phyloP scores from a whole-genome alignment of 78 protist genomes.

The Monocercomonoides exilis region DNA sequence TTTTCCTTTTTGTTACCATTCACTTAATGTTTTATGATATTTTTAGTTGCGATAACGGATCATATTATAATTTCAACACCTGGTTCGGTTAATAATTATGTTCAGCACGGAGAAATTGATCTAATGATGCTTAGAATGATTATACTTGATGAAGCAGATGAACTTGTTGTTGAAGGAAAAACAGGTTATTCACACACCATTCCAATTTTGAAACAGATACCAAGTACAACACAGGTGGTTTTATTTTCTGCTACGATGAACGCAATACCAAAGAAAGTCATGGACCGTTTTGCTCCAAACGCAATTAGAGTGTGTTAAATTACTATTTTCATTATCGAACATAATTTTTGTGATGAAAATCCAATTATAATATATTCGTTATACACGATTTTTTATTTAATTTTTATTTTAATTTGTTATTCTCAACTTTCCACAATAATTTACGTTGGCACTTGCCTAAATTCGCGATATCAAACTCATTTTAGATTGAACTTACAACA shows the following conservation, averaged over 20 bases:
- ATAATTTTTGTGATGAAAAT: no score
- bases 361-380: no score
- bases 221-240: background rate
- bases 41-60: background rate
- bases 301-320: no score
- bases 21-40: background rate
- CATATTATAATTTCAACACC: background rate
- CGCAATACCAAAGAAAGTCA: background rate
- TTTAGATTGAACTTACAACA: background rate
- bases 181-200: conserved; percentile 21
- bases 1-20: background rate
- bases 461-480: no score
- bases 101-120: background rate
- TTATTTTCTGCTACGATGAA: conserved; percentile 38
- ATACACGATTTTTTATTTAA: no score
- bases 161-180: conserved; percentile 20
- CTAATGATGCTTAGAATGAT: background rate
- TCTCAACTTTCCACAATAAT: no score
- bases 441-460: no score
- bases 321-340: no score
- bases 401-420: no score
- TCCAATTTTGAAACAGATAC: conserved; percentile 5
- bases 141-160: conserved; percentile 44
- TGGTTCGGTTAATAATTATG: background rate
- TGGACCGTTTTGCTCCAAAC: conserved; percentile 14